A percentile compares a stretch with the other conserved stretches of the same genome.
phyloP scores from a whole-genome alignment of 306 rosid genomes.

The Castanea mollissima region DNA sequence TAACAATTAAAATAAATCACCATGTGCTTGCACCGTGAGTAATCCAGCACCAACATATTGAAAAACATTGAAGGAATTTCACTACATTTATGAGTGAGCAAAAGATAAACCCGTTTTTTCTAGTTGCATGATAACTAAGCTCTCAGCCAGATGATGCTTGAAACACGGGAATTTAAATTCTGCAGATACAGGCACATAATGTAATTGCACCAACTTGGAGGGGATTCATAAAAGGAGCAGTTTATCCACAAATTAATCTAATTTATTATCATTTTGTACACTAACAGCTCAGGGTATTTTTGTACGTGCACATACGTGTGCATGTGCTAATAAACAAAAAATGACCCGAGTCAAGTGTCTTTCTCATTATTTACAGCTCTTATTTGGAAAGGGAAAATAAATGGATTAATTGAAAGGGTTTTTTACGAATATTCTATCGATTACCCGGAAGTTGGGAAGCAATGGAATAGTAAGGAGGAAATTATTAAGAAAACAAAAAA shows the following conservation, averaged over 20 bases:
- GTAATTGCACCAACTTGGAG: background rate
- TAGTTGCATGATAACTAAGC: background rate
- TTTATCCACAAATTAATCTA: background rate
- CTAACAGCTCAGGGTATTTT: background rate
- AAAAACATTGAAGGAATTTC: background rate
- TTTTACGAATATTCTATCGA: too few species aligned
- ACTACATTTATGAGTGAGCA: background rate
- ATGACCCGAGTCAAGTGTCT: too few species aligned
- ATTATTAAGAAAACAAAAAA: too few species aligned
- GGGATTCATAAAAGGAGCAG: background rate
- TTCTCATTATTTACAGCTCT: too few species aligned
- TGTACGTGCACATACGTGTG: background rate
- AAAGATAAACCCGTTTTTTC: background rate
- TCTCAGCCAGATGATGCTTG: background rate
- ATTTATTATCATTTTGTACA: background rate
- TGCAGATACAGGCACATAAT: background rate
- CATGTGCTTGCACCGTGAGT: background rate
- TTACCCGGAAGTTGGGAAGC: too few species aligned
- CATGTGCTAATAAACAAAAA: too few species aligned
- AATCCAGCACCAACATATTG: background rate
- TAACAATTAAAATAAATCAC: background rate
- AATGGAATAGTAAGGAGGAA: too few species aligned
- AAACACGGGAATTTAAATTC: background rate
- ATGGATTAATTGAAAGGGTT: too few species aligned
- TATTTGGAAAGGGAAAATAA: too few species aligned